A percentile compares a stretch with the other conserved stretches of the same genome.
Conservation (phyloP, 345 rosid species). For the Gossypium rotundifolium region DNA sequence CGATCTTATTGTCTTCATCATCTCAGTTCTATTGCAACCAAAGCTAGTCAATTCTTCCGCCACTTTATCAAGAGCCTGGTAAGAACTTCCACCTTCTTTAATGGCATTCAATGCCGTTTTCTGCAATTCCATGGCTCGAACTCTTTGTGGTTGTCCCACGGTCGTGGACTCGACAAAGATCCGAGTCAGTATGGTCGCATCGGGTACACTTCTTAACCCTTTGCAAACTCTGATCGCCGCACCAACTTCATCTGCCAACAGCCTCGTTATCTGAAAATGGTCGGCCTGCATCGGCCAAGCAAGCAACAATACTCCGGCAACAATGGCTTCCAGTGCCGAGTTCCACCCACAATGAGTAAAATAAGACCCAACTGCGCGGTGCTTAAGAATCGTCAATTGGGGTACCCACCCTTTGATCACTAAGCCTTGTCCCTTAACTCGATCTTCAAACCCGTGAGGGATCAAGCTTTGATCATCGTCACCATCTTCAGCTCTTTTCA, state of each 20-base stretch:
- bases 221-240: conserved; percentile 43
- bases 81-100: conserved; percentile 40
- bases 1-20: not conserved
- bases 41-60: conserved; percentile 14
- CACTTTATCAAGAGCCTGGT: conserved; percentile 37
- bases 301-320: conserved; percentile 46
- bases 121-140: conserved; percentile 19
- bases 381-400: conserved; percentile 40
- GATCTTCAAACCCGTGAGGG: conserved; percentile 38
- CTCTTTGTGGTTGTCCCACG: conserved; percentile 18
- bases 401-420: conserved; percentile 57
- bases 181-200: conserved; percentile 30
- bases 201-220: conserved; percentile 32
- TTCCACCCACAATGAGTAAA: conserved; percentile 73
- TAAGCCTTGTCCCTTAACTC: conserved; percentile 42
- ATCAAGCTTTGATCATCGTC: conserved; percentile 8
- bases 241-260: conserved; percentile 47
- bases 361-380: conserved; percentile 47
- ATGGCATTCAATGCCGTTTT: conserved; percentile 40
- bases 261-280: conserved; percentile 40
- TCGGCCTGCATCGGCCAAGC: conserved; percentile 72
- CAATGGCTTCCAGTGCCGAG: conserved; percentile 47
- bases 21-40: not conserved
- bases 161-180: conserved; percentile 25
- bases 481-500: conserved; percentile 3